Evolutionary conservation across 352 stramenopile species (phyloP), one percentile per base, ranked within the genome.

Genomic region (Globisporangium cystogenes): DNA sequence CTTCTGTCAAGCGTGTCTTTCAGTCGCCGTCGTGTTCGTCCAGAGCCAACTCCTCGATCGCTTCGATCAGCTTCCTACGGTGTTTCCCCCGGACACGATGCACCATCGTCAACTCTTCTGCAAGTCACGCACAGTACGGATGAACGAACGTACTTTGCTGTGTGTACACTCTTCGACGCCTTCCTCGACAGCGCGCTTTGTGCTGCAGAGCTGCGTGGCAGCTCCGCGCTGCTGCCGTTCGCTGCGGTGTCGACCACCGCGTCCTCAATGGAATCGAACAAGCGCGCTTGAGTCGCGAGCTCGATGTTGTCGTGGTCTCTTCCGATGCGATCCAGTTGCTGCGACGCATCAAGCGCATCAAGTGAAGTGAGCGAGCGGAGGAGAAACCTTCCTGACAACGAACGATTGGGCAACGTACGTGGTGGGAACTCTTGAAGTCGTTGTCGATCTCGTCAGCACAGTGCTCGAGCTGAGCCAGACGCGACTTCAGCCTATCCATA

Each of bases 401-500:
- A 20, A 15, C n/a, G 10, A 21, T 21, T 41, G 14, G 2, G 24
- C 11, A 23, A 10, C 24, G 41, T 57, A 64, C 62, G 48, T 78
- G 64, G 42, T 78, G 66, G 0, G 72, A 74, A 27, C 59, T 46
- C 48, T 76, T 81, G 16, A 86, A 88, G 16, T 86, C 70, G 1
- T 85, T 60, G 31, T 86, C 74, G 10, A 88, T 83, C 18, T 69
- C 64, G 33, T 74, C 60, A 1, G 77, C 77, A 40, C 60, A 75
- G 14, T 53, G 66, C 43, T 88, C 74, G 27, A 88, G 67, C 23
- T 65, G 68, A 16, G 44, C 37, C 23, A 87, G 57, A 11, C 74
- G 75, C n/a, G 63, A 57, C 29, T 67, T 79, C 60, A 86, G 75
- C 40, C 59, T 53, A 39, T 77, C 61, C 70, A 86, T 82, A 23